Evolutionary conservation across 345 rosid genomes (phyloP).

Genomic region (Syzygium aqueum): DNA sequence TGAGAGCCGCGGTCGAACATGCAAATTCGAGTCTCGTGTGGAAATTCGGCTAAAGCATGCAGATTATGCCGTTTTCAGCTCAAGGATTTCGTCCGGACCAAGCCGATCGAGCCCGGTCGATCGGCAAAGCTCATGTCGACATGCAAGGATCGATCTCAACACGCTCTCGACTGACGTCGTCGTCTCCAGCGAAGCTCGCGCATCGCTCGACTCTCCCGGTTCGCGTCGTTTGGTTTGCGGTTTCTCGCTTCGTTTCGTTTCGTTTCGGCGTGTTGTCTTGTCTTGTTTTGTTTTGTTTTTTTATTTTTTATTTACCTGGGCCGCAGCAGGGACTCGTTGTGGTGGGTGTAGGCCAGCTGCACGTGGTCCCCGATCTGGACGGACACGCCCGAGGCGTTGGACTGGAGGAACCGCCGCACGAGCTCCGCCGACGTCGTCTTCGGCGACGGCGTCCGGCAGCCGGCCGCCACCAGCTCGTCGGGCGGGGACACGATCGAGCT

Average conservation of each 20-base stretch:
- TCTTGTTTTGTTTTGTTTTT: too few relatives aligned
- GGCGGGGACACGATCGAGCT: conserved; percentile 76
- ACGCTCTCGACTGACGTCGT: neutral
- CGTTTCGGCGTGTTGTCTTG: neutral
- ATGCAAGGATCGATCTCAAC: neutral
- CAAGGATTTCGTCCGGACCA: neutral
- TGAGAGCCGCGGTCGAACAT: neutral
- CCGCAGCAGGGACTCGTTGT: conserved; percentile 47
- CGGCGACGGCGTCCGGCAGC: conserved; percentile 90
- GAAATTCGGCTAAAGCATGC: too few relatives aligned
- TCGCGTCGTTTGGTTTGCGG: too few relatives aligned
- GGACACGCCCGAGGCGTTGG: conserved; percentile 56
- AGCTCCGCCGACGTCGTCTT: conserved; percentile 55
- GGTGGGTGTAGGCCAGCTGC: conserved; percentile 71
- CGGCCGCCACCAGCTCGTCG: conserved; percentile 93
- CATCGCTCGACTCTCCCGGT: neutral
- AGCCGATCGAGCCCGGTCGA: neutral
- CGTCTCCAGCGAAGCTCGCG: neutral
- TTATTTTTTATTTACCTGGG: conserved; percentile 50
- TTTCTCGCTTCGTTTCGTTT: neutral
- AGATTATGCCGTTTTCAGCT: neutral
- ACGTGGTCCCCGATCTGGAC: conserved; percentile 62
- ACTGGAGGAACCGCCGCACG: conserved; percentile 49
- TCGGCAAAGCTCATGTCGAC: neutral
- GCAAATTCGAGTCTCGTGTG: too few relatives aligned